These are phyloP conservation scores for Hericium alpestre DNA, from an alignment of 768 basidiomycete species.

Conservation along the genomic window DNA sequence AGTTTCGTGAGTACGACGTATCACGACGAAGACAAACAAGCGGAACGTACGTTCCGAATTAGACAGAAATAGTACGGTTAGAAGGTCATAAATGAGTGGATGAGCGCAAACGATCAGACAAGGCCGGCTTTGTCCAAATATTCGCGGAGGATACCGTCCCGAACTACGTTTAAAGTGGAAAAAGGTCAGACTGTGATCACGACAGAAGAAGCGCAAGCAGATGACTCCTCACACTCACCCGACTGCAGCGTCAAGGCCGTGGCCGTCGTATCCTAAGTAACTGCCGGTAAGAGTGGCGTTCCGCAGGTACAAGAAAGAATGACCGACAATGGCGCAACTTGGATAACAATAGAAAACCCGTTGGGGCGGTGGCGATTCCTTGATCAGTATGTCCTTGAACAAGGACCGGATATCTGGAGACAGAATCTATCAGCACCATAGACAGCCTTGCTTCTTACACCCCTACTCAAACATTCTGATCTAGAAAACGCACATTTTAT, in stretches of 20 bases:
- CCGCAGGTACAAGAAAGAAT: too few relatives aligned
- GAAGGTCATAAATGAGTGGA: too few relatives aligned
- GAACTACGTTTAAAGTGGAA: neutral
- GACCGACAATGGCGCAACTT: slow-evolving; percentile 59
- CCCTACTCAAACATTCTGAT: neutral
- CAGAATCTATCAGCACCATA: neutral
- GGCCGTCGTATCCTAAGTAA: neutral
- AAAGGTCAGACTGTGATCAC: too few relatives aligned
- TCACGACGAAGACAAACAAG: too few relatives aligned
- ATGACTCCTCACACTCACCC: neutral
- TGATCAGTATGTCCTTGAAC: slow-evolving; percentile 62
- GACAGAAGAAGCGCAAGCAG: neutral
- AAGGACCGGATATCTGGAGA: slow-evolving; percentile 63
- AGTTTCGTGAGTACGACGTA: too few relatives aligned
- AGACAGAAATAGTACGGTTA: too few relatives aligned
- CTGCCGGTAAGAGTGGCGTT: neutral
- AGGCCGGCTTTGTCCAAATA: neutral
- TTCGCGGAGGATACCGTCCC: neutral
- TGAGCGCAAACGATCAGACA: neutral
- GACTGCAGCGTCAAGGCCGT: neutral
- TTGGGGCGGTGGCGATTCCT: slow-evolving; percentile 34
- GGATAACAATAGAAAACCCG: slow-evolving; percentile 64
- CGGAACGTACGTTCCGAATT: too few relatives aligned
- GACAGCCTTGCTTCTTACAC: slow-evolving; percentile 4
- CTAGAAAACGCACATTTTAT: slow-evolving; percentile 45